phyloP scores from a whole-genome alignment of 2,329 filamentous ascomycete genomes.

The Eutypa lata region DNA sequence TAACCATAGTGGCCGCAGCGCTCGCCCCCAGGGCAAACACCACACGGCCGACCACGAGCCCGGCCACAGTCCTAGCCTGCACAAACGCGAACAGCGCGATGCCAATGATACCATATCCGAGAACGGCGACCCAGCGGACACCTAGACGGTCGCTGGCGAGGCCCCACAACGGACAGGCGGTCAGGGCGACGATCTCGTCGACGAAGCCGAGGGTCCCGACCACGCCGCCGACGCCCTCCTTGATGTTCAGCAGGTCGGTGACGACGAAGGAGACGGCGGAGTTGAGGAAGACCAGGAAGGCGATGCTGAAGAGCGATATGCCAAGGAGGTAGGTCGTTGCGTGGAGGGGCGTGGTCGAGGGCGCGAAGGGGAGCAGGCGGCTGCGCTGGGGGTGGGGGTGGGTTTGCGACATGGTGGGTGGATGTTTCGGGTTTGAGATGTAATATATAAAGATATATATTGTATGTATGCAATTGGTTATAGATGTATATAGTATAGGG shows the following conservation, averaged over 20 bases:
- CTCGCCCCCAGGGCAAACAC: constrained; percentile 89
- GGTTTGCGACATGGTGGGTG: no score
- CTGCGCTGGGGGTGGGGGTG: constrained; percentile 23
- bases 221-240: constrained; percentile 70
- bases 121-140: constrained; percentile 67
- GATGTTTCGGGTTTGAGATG: no score
- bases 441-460: no score
- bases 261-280: constrained; percentile 81
- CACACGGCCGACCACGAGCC: constrained; percentile 78
- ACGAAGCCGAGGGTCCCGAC: constrained; percentile 83
- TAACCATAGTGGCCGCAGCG: constrained; percentile 95
- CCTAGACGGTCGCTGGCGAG: constrained; percentile 73
- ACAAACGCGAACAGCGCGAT: constrained; percentile 76
- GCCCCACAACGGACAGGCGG: constrained; percentile 80
- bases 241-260: constrained; percentile 75
- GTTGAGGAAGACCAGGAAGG: constrained; percentile 87
- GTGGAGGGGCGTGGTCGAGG: constrained; percentile 57
- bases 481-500: no score
- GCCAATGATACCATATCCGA: constrained; percentile 81
- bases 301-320: constrained; percentile 82
- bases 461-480: no score
- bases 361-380: constrained; percentile 55
- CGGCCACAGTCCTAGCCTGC: constrained; percentile 79
- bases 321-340: constrained; percentile 75
- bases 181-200: constrained; percentile 76